Evolutionary conservation across 805 yeast species (phyloP).

Genomic region (Zygotorulaspora sp.): DNA sequence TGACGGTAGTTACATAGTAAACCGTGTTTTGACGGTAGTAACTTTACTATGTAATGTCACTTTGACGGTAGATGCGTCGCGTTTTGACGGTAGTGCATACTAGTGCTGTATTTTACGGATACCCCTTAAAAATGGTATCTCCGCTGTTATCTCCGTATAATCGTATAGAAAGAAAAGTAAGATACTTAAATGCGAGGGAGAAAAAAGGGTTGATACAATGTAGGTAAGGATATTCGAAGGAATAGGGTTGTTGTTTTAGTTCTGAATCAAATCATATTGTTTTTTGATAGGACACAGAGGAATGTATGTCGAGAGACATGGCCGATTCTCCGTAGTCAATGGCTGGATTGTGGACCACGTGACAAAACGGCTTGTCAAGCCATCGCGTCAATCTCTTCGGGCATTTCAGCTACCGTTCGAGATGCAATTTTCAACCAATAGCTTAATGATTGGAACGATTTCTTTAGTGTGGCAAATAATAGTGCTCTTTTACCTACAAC

Average conservation of each 20-base stretch:
- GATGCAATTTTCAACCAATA: not conserved
- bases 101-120: not conserved
- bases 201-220: too few species aligned
- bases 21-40: slow-evolving; percentile 1
- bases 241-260: too few species aligned
- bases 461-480: not conserved
- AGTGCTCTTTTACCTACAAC: not conserved
- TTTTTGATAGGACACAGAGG: not conserved
- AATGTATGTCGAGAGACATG: not conserved
- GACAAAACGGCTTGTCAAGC: not conserved
- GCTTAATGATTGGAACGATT: not conserved
- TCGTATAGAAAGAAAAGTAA: not conserved
- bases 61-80: not conserved
- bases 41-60: not conserved
- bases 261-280: too few species aligned
- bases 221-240: too few species aligned
- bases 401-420: not conserved
- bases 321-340: not conserved
- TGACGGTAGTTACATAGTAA: slow-evolving; percentile 1
- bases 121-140: not conserved
- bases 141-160: not conserved
- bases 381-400: not conserved
- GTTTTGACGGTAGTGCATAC: slow-evolving; percentile 1
- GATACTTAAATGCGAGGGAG: too few species aligned
- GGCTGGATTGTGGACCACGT: not conserved